Evolutionary conservation across 1,139 yeast species (phyloP).

Genomic region (Neolecta irregularis): DNA sequence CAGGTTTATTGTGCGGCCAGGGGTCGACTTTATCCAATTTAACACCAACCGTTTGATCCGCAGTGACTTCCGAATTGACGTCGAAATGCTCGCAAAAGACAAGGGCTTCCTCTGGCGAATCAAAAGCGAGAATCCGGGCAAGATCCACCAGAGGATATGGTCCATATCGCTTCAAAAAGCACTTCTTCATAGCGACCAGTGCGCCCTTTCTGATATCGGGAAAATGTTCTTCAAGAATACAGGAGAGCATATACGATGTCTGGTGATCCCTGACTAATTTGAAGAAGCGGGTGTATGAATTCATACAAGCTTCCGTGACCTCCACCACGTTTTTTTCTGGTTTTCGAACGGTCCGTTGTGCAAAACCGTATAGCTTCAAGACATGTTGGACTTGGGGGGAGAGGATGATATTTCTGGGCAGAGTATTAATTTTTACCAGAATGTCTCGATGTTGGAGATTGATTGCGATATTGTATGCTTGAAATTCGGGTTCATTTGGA

Average conservation of each 20-base stretch:
- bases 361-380: conserved; percentile 46
- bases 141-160: conserved; percentile 9
- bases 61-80: conserved; percentile 5
- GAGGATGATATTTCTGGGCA: conserved; percentile 44
- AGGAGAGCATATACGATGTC: conserved; percentile 58
- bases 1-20: conserved; percentile 7
- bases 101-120: conserved; percentile 8
- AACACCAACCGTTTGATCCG: conserved; percentile 4
- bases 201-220: conserved; percentile 69
- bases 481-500: conserved; percentile 84
- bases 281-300: conserved; percentile 54
- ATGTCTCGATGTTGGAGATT: conserved; percentile 75
- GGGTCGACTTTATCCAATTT: conserved; percentile 8
- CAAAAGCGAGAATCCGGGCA: conserved; percentile 10
- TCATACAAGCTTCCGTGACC: conserved; percentile 45
- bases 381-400: conserved; percentile 56
- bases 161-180: conserved; percentile 10
- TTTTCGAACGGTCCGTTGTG: conserved; percentile 41
- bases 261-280: conserved; percentile 32
- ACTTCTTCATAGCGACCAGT: conserved; percentile 37
- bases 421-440: conserved; percentile 55
- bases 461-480: conserved; percentile 72
- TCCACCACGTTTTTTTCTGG: conserved; percentile 41
- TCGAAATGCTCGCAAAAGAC: conserved; percentile 10
- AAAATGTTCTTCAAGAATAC: conserved; percentile 65